Evolutionary conservation across 345 rosid genomes (phyloP), one percentile per base, ranked within the genome.

Genomic region (Firmiana major): DNA sequence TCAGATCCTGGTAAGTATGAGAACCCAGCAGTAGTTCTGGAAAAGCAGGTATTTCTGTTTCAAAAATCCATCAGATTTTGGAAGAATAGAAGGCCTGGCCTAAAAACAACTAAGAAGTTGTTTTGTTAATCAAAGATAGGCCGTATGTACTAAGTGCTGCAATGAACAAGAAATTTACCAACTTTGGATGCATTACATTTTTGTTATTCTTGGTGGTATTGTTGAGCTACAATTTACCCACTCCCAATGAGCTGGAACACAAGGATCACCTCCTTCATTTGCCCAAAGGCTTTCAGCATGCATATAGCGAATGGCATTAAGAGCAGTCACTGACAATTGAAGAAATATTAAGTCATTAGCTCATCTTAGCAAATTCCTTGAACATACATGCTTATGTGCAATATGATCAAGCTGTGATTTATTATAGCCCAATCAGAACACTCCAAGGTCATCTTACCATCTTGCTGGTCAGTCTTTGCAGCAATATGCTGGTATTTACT

Each of bases 211-310:
- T 79, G 99, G 95, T 46, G 97, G 90, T 36, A 84, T 51, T 13
- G 88, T 86, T 73, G 84, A 79, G 86, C 90, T 83, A 76, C 99
- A 96, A 77, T 79, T 84, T 81, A 96, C 84, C 99, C 98, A 91
- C 9, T 88, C 89, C 97, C 97, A 93, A 9, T 68, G 84, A 77
- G 81, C 84, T 7, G 99, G 99, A 65, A 92, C 83, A 80, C 99
- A 96, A 62, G 99, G 99, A 84, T 96, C 99, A 64, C 97, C 97
- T 70, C 89, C 91, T 79, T 91, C 94, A 76, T 85, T 90, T 46
- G 85, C 81, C 90, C 88, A 88, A 78, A 49, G 84, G 78, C 84
- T 91, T 85, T 38, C 91, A 74, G 78, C 77, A 19, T 89, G 82
- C 88, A 87, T 75, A 57, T 75, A 79, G 60, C 85, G 85, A 80